Base-by-base conservation (phyloP, 768 basidiomycete genomes). In the Roridomyces roridus region DNA sequence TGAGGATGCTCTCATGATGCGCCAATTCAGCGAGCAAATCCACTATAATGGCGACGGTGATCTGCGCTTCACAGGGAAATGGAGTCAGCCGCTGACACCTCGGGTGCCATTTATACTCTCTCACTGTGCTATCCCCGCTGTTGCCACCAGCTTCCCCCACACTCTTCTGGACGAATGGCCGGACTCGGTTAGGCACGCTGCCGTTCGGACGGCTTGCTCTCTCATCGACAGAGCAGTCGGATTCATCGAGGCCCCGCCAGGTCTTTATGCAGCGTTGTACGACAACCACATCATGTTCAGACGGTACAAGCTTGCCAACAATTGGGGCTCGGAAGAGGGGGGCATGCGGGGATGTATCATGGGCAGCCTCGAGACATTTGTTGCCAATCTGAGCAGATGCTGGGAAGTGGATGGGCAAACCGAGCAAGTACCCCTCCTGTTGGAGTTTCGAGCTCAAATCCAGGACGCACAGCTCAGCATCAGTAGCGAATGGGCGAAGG, bases 261-360 rank as follows among this genome's bases (percentile, higher is more conserved):
- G 34, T 14, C 31, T 48, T 17, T 31, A 20, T 24, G 23, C 24
- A 5, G 3, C 6, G 6, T 37, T 55, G 37, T 28, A 35, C 7
- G n/a, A 17, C 15, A 21, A 34, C 6, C 28, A 17, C 7, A 18
- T 63, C 18, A 24, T 57, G 26, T 41, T 51, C 44, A 51, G 61
- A 23, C 34, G 58, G 4, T 67, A 53, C 41, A 67, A 65, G 46
- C 29, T 61, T 1, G 59, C 58, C 17, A 60, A 59, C 26, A 60
- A 63, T 34, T 67, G 57, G 42, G 66, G 66, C 4, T 59, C 58
- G 29, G 57, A 67, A 46, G 23, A 50, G 34, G 66, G 64, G 4
- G 64, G 66, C 6, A 17, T 63, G 6, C 57, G 65, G 6, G 59
- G 66, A 7, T 67, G 66, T 64, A 29, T 52, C 15, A 45, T 41